Conservation (phyloP, 2,329 filamentous ascomycete genomes). For the Apiospora rasikravindrae region DNA sequence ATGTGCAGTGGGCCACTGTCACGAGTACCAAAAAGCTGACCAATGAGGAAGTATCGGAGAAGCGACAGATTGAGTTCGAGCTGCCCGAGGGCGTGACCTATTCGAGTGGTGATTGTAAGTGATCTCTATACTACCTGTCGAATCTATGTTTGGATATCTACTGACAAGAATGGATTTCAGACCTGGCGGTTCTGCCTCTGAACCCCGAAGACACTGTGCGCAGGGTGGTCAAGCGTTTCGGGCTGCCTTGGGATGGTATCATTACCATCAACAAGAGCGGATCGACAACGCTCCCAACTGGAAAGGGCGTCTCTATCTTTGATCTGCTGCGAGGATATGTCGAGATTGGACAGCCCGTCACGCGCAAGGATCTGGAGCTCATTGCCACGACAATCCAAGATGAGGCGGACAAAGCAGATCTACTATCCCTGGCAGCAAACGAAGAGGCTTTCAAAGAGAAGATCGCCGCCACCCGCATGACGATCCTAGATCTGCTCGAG, state of each 20-base stretch:
- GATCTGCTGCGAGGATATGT: slow-evolving; percentile 32
- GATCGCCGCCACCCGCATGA: slow-evolving; percentile 52
- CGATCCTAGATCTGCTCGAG: slow-evolving; percentile 38
- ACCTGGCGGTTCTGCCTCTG: slow-evolving; percentile 63
- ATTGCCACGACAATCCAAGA: slow-evolving; percentile 24
- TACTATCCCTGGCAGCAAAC: slow-evolving; percentile 16
- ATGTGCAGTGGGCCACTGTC: slow-evolving; percentile 53
- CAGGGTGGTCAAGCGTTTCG: slow-evolving; percentile 60
- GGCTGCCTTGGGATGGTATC: slow-evolving; percentile 62
- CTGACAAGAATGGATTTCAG: not conserved
- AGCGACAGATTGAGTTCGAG: slow-evolving; percentile 56
- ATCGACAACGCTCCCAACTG: slow-evolving; percentile 47
- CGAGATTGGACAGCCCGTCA: slow-evolving; percentile 30
- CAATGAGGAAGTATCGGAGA: slow-evolving; percentile 46
- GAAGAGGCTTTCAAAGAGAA: slow-evolving; percentile 41
- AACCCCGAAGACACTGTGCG: slow-evolving; percentile 60
- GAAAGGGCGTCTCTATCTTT: slow-evolving; percentile 28
- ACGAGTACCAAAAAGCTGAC: slow-evolving; percentile 51
- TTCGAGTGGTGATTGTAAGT: slow-evolving; percentile 58
- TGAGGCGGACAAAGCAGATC: slow-evolving; percentile 22
- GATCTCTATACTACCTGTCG: not conserved
- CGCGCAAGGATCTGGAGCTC: slow-evolving; percentile 24
- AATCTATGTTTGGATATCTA: not conserved
- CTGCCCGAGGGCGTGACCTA: slow-evolving; percentile 60
- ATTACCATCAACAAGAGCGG: slow-evolving; percentile 51